Conservation (phyloP, 306 rosid genomes). For the Elaeagnus macrophylla region DNA sequence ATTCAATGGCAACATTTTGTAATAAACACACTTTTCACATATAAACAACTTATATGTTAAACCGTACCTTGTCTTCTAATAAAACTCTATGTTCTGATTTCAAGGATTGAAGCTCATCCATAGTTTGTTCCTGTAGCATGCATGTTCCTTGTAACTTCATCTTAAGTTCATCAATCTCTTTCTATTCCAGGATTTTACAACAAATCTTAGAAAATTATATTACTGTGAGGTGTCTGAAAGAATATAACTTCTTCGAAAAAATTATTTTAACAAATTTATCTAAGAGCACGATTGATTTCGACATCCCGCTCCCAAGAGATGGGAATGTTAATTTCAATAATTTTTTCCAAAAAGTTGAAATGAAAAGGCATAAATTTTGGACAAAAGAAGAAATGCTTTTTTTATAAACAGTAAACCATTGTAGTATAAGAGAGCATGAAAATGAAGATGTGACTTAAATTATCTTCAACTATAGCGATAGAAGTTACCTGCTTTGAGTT, state of each 20-base stretch:
- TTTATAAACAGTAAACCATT: not conserved
- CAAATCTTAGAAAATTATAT: not conserved
- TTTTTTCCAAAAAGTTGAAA: too few species aligned
- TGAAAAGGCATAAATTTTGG: not conserved
- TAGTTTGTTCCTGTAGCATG: conserved; percentile 30
- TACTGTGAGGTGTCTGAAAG: not conserved
- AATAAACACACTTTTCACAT: not conserved
- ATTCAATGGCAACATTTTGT: not conserved
- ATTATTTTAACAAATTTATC: not conserved
- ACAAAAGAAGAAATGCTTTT: not conserved
- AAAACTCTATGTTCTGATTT: conserved; percentile 29
- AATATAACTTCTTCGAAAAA: not conserved
- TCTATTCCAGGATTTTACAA: conserved; percentile 28
- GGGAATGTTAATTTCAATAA: too few species aligned
- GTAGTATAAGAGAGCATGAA: not conserved
- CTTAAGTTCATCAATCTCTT: conserved; percentile 30
- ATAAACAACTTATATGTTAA: conserved; percentile 2
- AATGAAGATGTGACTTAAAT: not conserved
- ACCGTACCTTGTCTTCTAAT: conserved; percentile 39
- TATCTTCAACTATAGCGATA: conserved; percentile 1
- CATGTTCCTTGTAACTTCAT: conserved; percentile 35
- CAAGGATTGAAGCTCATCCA: conserved; percentile 37
- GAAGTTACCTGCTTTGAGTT: conserved; percentile 35
- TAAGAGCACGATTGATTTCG: too few species aligned
- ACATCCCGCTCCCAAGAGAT: too few species aligned